phyloP scores from a whole-genome alignment of 2,329 filamentous ascomycete species.

The Claviceps spartinae region DNA sequence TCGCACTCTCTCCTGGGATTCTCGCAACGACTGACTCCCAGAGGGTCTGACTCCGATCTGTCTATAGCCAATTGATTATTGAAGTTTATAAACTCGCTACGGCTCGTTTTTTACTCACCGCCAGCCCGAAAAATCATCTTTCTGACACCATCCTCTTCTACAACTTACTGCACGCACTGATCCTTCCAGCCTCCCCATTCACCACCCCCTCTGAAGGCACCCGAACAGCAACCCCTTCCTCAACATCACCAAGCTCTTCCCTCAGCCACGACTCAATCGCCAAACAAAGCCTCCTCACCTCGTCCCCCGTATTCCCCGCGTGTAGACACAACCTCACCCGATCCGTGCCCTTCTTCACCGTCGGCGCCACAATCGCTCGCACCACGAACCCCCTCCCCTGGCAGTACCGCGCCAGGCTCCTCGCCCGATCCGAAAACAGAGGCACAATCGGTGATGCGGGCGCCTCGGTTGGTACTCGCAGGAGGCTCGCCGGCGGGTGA shows the following conservation, averaged over 20 bases:
- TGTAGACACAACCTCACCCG: conserved; percentile 55
- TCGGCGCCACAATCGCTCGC: conserved; percentile 54
- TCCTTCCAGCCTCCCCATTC: too few species aligned
- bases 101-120: too few species aligned
- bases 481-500: conserved; percentile 12
- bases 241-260: background rate
- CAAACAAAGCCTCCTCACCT: conserved; percentile 40
- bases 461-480: conserved; percentile 19
- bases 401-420: conserved; percentile 44
- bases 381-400: conserved; percentile 46
- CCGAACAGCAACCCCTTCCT: background rate
- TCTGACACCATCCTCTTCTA: background rate
- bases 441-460: conserved; percentile 52
- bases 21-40: too few species aligned
- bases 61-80: too few species aligned
- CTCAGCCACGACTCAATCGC: conserved; percentile 34
- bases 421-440: conserved; percentile 42
- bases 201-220: too few species aligned
- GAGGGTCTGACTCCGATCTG: too few species aligned
- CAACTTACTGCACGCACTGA: conserved; percentile 2
- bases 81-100: too few species aligned
- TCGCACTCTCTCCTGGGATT: too few species aligned
- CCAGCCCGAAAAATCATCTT: too few species aligned
- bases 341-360: conserved; percentile 49
- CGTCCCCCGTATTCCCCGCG: conserved; percentile 44